Base-by-base conservation (phyloP, 2,329 filamentous ascomycete species). In the Karstenula rhodostoma region DNA sequence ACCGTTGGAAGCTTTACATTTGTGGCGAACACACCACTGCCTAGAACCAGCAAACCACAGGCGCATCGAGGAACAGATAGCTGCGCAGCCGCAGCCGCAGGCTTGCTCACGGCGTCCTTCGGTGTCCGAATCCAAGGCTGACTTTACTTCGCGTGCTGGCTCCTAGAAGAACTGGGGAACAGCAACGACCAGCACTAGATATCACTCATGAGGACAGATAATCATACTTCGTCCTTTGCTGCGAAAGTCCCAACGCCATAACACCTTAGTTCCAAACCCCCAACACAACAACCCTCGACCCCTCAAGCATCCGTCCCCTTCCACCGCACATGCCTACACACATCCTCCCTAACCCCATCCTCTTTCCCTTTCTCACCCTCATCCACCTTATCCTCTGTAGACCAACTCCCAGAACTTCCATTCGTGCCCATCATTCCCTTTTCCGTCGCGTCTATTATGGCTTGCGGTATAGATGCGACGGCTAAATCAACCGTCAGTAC, bases 351-450 rank as follows among this genome's bases (percentile, higher is more conserved):
- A 43, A 55, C 4, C 22, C 61, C 62, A 49, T 55, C 52, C 29
- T 65, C 61, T 42, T 69, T 61, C 10, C 37, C 64, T 23, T 59
- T 48, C 8, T 6, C 29, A 9, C 8, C 29, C 29, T 32, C 29
- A 32, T 9, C 29, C n/a, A 6, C 35, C 35, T 15, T 13, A 13
- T 37, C n/a, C 5, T 40, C 23, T 15, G 44, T 15, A 15, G 40
- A 12, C 47, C 47, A 56, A 13, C 19, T 29, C 23, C 50, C 54
- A 8, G 61, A 4, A 25, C 62, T 62, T 15, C 66, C 46, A 47
- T 67, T 69, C 51, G 67, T 67, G 15, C 58, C 60, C 13, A 72
- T 63, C 68, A 71, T 70, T 15, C 67, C 69, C 22, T 60, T 65
- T 37, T 72, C 69, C 5, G 68, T 68, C 0, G 68, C 69, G 15